A percentile compares a stretch with the other conserved stretches of the same genome.
These are phyloP conservation scores for Discostella stelligeroides DNA, from an alignment of 108 stramenopile species.

Conservation along the genomic window DNA sequence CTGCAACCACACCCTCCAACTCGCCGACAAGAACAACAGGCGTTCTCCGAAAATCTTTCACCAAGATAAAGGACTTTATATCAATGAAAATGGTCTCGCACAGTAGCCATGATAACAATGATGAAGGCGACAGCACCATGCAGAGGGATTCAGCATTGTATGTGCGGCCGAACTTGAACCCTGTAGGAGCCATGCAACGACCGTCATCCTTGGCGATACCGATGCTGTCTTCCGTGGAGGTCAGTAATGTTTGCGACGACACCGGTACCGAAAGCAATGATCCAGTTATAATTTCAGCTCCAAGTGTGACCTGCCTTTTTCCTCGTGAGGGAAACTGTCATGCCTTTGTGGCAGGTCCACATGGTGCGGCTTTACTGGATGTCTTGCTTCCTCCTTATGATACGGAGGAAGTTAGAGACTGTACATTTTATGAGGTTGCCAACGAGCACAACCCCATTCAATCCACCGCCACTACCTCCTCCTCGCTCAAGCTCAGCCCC, in stretches of 20 bases:
- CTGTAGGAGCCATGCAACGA: slow-evolving; percentile 21
- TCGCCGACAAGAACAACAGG: not conserved
- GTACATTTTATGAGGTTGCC: slow-evolving; percentile 81
- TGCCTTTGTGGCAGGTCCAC: slow-evolving; percentile 87
- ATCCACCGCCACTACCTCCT: not conserved
- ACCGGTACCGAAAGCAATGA: not conserved
- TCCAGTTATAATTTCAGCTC: slow-evolving; percentile 53
- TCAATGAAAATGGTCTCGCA: not conserved
- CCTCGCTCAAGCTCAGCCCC: slow-evolving; percentile 45
- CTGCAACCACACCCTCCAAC: too few relatives aligned
- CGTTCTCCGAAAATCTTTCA: not conserved
- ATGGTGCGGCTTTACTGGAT: slow-evolving; percentile 92
- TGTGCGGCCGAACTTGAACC: slow-evolving; percentile 20
- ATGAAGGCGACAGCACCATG: not conserved
- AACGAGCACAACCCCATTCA: not conserved
- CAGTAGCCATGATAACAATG: not conserved
- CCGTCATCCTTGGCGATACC: too few relatives aligned
- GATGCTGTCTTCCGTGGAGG: not conserved
- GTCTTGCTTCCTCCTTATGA: slow-evolving; percentile 95
- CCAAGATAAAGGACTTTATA: slow-evolving; percentile 4
- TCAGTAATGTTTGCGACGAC: not conserved
- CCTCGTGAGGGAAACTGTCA: slow-evolving; percentile 91
- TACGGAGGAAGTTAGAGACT: slow-evolving; percentile 76
- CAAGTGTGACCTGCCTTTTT: slow-evolving; percentile 71
- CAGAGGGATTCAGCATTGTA: slow-evolving; percentile 4